Base-by-base conservation (phyloP, 2,329 filamentous ascomycete genomes). In the Aureobasidium namibiae region DNA sequence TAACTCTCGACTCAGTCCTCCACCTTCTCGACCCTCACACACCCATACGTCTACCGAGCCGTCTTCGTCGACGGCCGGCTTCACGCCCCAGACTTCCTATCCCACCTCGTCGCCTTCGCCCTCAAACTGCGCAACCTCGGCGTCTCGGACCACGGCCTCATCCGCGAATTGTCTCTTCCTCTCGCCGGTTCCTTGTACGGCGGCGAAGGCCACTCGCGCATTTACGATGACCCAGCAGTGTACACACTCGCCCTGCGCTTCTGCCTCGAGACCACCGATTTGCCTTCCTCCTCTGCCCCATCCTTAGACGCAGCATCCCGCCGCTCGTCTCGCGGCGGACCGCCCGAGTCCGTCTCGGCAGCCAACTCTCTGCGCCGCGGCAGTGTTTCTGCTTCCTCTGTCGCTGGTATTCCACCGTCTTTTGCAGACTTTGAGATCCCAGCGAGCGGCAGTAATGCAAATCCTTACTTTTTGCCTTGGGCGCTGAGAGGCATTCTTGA, bases 91-190 rank as follows among this genome's bases (percentile, higher is more conserved):
- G 92, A 95, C 71, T 99, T 99, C 69, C 86, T 99, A 53, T 90
- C 90, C 2, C 90, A 96, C 68, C 82, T 99, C 1, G 87, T 99
- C 45, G 92, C 91, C 48, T 96, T 99, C 70, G 88, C 89, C 0
- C 82, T 97, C 64, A 97, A 96, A 68, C 80, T 99, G 10, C 89
- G 94, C 57, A 99, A 99, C 69, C 82, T 96, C 1, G 94, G 94
- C 34, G 82, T 97, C 24, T 87, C 89, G 2, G 94, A 99, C 70
- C 94, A 99, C 70, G 92, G 92, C 5, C 82, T 99, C 7, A 87
- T 99, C 64, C 86, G 91, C 49, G 94, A 99, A 72, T 80, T 99
- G 11, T 95, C 90, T 1, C 81, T 87, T 1, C 90, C 94, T 2
- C 80, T 99, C 1, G 94, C 94, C 0, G 94, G 94, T 26, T 95